These are phyloP conservation scores for Kwoniella newhampshirensis DNA, from an alignment of 768 basidiomycete genomes.

Conservation along the genomic window DNA sequence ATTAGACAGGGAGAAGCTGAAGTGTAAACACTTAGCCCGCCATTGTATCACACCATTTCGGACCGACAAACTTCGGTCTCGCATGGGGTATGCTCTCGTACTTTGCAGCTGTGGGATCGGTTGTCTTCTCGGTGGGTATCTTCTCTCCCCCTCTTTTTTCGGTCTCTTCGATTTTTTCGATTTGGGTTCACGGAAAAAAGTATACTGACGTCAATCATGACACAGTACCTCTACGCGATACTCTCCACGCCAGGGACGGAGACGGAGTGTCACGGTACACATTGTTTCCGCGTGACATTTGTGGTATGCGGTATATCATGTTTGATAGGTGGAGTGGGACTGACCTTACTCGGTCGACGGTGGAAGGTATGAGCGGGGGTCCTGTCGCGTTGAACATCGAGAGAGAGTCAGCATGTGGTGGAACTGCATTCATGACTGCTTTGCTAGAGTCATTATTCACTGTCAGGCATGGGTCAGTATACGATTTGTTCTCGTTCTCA, in stretches of 20 bases:
- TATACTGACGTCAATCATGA: no score
- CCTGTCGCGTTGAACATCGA: no score
- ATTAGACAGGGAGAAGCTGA: no score
- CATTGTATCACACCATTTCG: slow-evolving; percentile 51
- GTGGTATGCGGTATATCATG: slow-evolving; percentile 41
- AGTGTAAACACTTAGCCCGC: slow-evolving; percentile 36
- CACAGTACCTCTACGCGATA: slow-evolving; percentile 49
- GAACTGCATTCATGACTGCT: no score
- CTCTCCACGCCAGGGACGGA: slow-evolving; percentile 28
- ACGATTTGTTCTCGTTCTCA: no score
- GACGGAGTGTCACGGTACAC: slow-evolving; percentile 39
- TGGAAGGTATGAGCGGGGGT: slow-evolving; percentile 53
- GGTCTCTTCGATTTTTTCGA: background rate
- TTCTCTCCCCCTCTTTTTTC: background rate
- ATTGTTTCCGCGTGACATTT: slow-evolving; percentile 46
- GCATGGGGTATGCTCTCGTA: slow-evolving; percentile 54
- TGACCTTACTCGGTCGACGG: slow-evolving; percentile 36
- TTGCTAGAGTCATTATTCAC: no score
- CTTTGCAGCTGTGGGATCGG: slow-evolving; percentile 50
- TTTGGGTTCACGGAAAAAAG: background rate
- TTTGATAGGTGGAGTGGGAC: slow-evolving; percentile 34
- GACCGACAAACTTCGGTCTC: slow-evolving; percentile 50
- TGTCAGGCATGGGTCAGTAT: no score
- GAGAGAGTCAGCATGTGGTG: no score
- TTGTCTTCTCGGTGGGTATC: slow-evolving; percentile 45